These are phyloP conservation scores for Plenodomus lindquistii DNA, from an alignment of 2,329 filamentous ascomycete genomes.

Conservation along the genomic window DNA sequence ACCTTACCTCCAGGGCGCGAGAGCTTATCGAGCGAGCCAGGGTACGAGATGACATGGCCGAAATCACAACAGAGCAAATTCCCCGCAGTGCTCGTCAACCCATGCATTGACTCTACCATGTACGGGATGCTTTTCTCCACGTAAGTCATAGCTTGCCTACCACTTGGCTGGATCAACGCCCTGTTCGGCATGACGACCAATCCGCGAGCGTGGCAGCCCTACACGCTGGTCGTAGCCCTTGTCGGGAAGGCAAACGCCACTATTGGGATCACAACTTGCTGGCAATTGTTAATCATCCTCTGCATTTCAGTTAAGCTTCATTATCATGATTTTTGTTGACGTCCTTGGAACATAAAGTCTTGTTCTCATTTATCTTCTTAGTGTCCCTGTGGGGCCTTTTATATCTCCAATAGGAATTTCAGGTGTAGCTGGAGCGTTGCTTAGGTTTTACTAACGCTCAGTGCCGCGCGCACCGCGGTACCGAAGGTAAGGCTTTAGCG, in stretches of 20 bases:
- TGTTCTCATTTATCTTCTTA: no score
- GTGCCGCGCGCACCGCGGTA: no score
- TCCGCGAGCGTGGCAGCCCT: slow-evolving; percentile 14
- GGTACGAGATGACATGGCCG: slow-evolving; percentile 14
- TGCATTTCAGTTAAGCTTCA: no score
- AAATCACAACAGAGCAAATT: slow-evolving; percentile 19
- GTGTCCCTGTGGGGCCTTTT: no score
- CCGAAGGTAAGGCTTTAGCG: no score
- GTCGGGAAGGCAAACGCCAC: slow-evolving; percentile 4
- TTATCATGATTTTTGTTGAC: no score
- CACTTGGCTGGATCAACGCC: slow-evolving; percentile 19
- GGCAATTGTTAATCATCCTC: no score
- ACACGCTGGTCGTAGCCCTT: slow-evolving; percentile 11
- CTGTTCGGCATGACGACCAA: slow-evolving; percentile 11
- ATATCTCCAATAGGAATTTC: no score
- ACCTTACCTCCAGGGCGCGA: slow-evolving; percentile 5
- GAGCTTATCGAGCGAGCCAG: slow-evolving; percentile 6
- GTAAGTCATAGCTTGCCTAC: slow-evolving; percentile 14
- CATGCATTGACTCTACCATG: slow-evolving; percentile 5
- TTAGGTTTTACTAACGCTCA: no score
- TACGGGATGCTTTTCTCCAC: slow-evolving; percentile 19
- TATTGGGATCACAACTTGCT: background rate
- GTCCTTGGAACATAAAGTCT: no score
- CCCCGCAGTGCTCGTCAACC: slow-evolving; percentile 4
- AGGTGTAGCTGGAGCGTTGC: no score